These are phyloP conservation scores for Ganoderma lucidum DNA, from an alignment of 1,284 basidiomycete species.

Conservation along the genomic window DNA sequence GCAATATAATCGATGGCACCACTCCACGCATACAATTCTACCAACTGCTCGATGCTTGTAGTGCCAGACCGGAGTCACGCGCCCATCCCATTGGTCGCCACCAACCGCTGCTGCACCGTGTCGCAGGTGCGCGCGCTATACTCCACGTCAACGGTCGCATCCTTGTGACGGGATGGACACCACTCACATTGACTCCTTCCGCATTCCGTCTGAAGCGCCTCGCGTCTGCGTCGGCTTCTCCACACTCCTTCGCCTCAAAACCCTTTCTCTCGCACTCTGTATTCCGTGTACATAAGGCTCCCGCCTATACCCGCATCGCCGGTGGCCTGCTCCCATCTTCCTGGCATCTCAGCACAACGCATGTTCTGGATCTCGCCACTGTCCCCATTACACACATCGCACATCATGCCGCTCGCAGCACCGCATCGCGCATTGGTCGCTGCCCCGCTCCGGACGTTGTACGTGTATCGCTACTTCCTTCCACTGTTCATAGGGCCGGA, in stretches of 20 bases:
- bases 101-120: background rate
- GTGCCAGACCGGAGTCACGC: background rate
- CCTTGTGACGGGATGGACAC: conserved; percentile 12
- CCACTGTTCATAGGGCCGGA: conserved; percentile 23
- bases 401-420: conserved; percentile 1
- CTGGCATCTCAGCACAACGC: conserved; percentile 14
- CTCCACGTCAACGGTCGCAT: conserved; percentile 13
- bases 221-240: conserved; percentile 21
- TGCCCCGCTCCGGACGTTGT: conserved; percentile 23
- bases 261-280: conserved; percentile 12
- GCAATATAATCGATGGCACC: conserved; percentile 41
- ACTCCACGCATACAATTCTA: background rate
- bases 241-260: conserved; percentile 10
- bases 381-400: conserved; percentile 14
- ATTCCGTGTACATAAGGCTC: conserved; percentile 19
- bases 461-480: conserved; percentile 27
- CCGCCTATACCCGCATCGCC: conserved; percentile 33
- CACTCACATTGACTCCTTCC: background rate
- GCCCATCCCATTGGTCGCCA: background rate
- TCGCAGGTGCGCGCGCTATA: background rate
- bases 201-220: conserved; percentile 17
- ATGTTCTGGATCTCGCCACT: conserved; percentile 14
- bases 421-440: conserved; percentile 25
- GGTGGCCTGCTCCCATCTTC: conserved; percentile 25
- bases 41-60: background rate